Evolutionary conservation across 495 filamentous ascomycete species (phyloP).

Genomic region (Penicillium salamii): DNA sequence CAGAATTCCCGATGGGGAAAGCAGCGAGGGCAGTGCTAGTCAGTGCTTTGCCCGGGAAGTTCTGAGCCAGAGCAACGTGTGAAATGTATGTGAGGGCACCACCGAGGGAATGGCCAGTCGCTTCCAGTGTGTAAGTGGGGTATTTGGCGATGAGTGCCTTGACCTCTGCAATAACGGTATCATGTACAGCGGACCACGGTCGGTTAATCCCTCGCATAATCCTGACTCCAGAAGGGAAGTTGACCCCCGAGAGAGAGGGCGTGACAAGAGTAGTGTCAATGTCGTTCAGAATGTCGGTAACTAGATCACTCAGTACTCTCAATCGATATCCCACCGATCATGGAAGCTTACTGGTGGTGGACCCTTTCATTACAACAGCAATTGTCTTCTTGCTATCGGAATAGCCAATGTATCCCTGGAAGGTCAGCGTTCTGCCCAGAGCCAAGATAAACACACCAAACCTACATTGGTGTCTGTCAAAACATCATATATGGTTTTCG

Average conservation of each 20-base stretch:
- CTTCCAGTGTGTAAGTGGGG: conserved; percentile 30
- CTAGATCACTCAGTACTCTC: conserved; percentile 3
- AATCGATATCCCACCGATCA: neutral
- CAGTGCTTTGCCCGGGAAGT: conserved; percentile 29
- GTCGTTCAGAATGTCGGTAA: conserved; percentile 33
- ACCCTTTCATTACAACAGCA: conserved; percentile 32
- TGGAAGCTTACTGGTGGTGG: conserved; percentile 19
- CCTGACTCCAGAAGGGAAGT: conserved; percentile 26
- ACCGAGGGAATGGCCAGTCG: conserved; percentile 34
- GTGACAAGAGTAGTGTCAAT: conserved; percentile 34
- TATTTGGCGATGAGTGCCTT: conserved; percentile 23
- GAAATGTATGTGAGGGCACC: conserved; percentile 34
- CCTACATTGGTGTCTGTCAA: conserved; percentile 28
- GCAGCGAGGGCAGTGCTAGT: conserved; percentile 34
- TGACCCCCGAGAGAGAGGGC: conserved; percentile 25
- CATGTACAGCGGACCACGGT: conserved; percentile 32
- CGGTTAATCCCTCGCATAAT: conserved; percentile 29
- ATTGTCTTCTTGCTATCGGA: conserved; percentile 26
- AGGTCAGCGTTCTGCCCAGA: neutral
- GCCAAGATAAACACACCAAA: neutral
- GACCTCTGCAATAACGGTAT: conserved; percentile 29
- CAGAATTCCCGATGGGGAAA: conserved; percentile 34
- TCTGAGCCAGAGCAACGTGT: conserved; percentile 31
- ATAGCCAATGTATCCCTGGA: conserved; percentile 31
- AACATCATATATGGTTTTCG: conserved; percentile 23